Evolutionary conservation across 1,284 basidiomycete genomes (phyloP).

Genomic region (Takashimella koratensis): DNA sequence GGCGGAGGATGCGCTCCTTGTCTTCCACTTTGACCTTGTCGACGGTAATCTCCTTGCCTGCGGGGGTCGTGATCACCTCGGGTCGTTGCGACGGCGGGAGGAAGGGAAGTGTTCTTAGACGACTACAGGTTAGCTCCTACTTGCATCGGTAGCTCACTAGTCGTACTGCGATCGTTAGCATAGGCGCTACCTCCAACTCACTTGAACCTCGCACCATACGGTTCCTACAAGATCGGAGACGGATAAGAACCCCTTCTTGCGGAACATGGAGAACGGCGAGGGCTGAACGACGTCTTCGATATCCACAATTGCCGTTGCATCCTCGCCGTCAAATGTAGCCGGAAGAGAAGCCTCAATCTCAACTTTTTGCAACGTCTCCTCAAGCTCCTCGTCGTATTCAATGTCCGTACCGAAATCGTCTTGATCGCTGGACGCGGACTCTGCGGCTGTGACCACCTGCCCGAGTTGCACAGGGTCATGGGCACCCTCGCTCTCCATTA

Average conservation of each 20-base stretch:
- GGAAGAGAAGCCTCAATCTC: constrained; percentile 8
- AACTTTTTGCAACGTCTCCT: constrained; percentile 19
- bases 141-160: constrained; percentile 27
- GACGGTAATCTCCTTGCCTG: constrained; percentile 66
- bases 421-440: too few species aligned
- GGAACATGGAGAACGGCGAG: constrained; percentile 33
- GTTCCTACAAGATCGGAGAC: constrained; percentile 56
- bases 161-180: constrained; percentile 34
- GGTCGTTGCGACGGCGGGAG: constrained; percentile 59
- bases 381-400: constrained; percentile 27
- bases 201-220: constrained; percentile 58
- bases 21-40: constrained; percentile 57
- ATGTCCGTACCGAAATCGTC: constrained; percentile 32
- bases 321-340: too few species aligned
- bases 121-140: constrained; percentile 19
- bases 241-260: constrained; percentile 40
- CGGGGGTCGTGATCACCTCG: constrained; percentile 57
- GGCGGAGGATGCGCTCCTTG: constrained; percentile 60
- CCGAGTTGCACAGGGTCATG: too few species aligned
- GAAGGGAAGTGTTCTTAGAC: constrained; percentile 52
- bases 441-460: too few species aligned
- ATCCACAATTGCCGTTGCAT: constrained; percentile 7
- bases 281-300: constrained; percentile 22
- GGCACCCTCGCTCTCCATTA: too few species aligned
- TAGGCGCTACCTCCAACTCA: constrained; percentile 10